Percentiles rank a stretch among this genome's conserved stretches.
These are phyloP conservation scores for Buddleja alternifolia DNA, from an alignment of 257 asterid genomes.

Conservation along the genomic window DNA sequence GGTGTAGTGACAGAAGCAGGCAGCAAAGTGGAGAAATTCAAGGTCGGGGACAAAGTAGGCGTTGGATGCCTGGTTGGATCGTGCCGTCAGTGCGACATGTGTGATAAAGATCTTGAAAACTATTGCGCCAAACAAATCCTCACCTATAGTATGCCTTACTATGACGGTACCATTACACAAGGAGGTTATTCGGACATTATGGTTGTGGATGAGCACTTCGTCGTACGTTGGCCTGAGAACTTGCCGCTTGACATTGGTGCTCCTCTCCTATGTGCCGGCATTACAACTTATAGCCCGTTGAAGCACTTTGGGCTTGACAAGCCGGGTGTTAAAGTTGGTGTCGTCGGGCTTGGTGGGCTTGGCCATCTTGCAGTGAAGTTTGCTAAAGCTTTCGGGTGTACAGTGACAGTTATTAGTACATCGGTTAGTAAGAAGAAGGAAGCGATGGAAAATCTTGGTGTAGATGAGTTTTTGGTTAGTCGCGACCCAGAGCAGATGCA, in stretches of 20 bases:
- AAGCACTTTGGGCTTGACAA: constrained; percentile 57
- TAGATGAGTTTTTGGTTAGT: constrained; percentile 53
- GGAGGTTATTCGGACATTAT: constrained; percentile 57
- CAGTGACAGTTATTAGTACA: constrained; percentile 57
- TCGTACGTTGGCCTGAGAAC: no score
- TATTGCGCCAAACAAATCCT: constrained; percentile 44
- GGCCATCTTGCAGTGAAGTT: constrained; percentile 67
- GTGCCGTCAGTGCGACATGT: constrained; percentile 42
- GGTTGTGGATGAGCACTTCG: constrained; percentile 49
- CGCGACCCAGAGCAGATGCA: constrained; percentile 48
- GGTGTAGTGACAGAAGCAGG: constrained; percentile 54
- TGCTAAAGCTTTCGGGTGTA: constrained; percentile 62
- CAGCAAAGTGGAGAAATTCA: constrained; percentile 42
- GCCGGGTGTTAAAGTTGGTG: constrained; percentile 50
- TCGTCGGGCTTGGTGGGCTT: constrained; percentile 67
- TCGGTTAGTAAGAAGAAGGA: constrained; percentile 48
- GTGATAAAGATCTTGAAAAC: constrained; percentile 48
- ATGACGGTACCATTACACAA: constrained; percentile 38
- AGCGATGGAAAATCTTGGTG: constrained; percentile 52
- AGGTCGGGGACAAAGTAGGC: constrained; percentile 48
- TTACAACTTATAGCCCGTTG: constrained; percentile 60
- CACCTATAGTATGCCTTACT: constrained; percentile 38
- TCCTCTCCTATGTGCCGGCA: no score
- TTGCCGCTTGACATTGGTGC: no score
- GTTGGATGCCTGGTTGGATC: constrained; percentile 54